Percentiles rank a stretch among this genome's conserved stretches.
These are phyloP conservation scores for Conringia planisiliqua DNA, from an alignment of 345 rosid genomes.

Conservation along the genomic window DNA sequence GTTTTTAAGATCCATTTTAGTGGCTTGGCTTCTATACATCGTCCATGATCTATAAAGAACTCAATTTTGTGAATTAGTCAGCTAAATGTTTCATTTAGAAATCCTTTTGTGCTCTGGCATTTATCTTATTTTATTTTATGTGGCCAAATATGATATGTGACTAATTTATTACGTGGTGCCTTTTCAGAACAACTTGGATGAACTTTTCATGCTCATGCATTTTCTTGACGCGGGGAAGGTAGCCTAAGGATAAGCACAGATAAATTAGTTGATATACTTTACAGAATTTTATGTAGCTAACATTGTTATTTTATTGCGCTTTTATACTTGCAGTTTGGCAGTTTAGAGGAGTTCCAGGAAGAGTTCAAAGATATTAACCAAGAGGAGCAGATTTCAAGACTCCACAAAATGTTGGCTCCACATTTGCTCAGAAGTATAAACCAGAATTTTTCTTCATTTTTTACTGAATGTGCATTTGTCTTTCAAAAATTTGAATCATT, in stretches of 20 bases:
- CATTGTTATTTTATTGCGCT: slow-evolving; percentile 19
- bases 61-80: not conserved
- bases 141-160: not conserved
- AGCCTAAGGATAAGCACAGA: slow-evolving; percentile 20
- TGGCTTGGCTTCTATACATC: not conserved
- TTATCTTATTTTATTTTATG: not conserved
- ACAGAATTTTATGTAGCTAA: slow-evolving; percentile 12
- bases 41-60: not conserved
- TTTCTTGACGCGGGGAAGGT: slow-evolving; percentile 99
- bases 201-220: slow-evolving; percentile 99
- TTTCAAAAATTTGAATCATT: slow-evolving; percentile 11
- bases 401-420: slow-evolving; percentile 98
- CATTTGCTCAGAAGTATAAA: slow-evolving; percentile 91
- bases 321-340: slow-evolving; percentile 67
- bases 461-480: not conserved
- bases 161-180: slow-evolving; percentile 31
- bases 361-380: slow-evolving; percentile 97
- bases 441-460: slow-evolving; percentile 19
- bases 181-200: slow-evolving; percentile 98
- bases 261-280: not conserved
- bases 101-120: not conserved
- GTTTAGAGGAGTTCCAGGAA: slow-evolving; percentile 98
- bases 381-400: slow-evolving; percentile 95
- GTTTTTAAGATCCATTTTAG: not conserved
- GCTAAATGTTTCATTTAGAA: not conserved